Evolutionary conservation across 345 rosid species (phyloP).

Genomic region (Stellera chamaejasme): DNA sequence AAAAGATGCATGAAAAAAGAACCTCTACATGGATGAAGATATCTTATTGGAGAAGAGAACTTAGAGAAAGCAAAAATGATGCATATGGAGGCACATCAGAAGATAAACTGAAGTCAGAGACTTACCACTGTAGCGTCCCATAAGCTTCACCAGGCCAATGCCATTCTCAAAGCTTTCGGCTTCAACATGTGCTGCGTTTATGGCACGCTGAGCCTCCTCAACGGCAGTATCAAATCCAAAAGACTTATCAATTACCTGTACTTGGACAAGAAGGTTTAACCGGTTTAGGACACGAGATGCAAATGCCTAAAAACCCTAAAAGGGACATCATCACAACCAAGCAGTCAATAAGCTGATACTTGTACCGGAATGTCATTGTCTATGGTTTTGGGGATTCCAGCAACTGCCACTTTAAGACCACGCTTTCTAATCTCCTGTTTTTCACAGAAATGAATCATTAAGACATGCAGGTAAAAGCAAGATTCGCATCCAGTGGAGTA

Average conservation of each 20-base stretch:
- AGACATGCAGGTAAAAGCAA: not conserved
- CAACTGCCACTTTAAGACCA: constrained; percentile 71
- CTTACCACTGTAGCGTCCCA: constrained; percentile 91
- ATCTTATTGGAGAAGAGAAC: not conserved
- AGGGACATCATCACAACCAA: not conserved
- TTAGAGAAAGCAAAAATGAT: not conserved
- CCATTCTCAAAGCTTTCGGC: constrained; percentile 73
- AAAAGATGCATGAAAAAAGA: not conserved
- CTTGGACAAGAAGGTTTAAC: not conserved
- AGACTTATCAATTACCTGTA: constrained; percentile 59
- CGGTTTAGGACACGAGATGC: not conserved
- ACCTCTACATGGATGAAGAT: too few species aligned
- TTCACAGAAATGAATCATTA: not conserved
- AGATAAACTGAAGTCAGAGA: constrained; percentile 5
- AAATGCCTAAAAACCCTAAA: not conserved
- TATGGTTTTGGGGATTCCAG: constrained; percentile 69
- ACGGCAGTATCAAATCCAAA: constrained; percentile 96
- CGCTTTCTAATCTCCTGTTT: constrained; percentile 53
- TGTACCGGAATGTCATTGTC: constrained; percentile 70
- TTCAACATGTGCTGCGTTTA: constrained; percentile 93
- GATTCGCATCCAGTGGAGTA: not conserved
- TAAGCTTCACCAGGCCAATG: constrained; percentile 79
- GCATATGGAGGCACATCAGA: constrained; percentile 2
- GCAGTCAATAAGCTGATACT: not conserved
- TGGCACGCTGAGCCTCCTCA: constrained; percentile 94